phyloP scores from a whole-genome alignment of 805 yeast genomes.

The Wickerhamomyces hampshirensis region DNA sequence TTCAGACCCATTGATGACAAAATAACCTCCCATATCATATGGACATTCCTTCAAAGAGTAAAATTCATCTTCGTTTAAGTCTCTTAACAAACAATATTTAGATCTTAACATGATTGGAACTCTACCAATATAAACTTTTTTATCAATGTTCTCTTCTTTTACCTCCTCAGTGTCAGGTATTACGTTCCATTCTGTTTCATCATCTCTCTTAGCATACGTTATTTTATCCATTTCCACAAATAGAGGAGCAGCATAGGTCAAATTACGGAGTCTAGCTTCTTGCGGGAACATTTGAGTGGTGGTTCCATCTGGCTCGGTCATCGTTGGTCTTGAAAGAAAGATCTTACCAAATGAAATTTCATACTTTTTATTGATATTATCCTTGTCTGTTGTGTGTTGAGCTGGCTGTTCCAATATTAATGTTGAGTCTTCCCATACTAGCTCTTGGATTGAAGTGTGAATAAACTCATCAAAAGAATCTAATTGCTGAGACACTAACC shows the following conservation, averaged over 20 bases:
- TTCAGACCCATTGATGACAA: slow-evolving; percentile 96
- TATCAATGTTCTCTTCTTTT: slow-evolving; percentile 53
- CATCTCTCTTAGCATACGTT: slow-evolving; percentile 79
- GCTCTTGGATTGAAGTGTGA: slow-evolving; percentile 92
- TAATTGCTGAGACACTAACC: slow-evolving; percentile 94
- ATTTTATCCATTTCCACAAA: slow-evolving; percentile 94
- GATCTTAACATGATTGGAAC: slow-evolving; percentile 98
- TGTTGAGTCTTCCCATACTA: slow-evolving; percentile 93
- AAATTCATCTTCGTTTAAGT: slow-evolving; percentile 85
- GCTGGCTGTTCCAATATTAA: slow-evolving; percentile 96
- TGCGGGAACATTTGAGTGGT: slow-evolving; percentile 98
- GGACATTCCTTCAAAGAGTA: slow-evolving; percentile 98
- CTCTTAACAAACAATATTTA: slow-evolving; percentile 89
- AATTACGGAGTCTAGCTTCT: slow-evolving; percentile 93
- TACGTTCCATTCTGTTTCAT: slow-evolving; percentile 56
- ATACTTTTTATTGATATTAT: slow-evolving; percentile 85
- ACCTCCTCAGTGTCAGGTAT: slow-evolving; percentile 48
- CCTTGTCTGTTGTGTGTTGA: slow-evolving; percentile 89
- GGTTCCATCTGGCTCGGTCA: slow-evolving; percentile 99
- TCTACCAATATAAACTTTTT: slow-evolving; percentile 88
- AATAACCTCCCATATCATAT: slow-evolving; percentile 99
- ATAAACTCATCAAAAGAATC: slow-evolving; percentile 98
- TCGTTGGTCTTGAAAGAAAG: slow-evolving; percentile 92
- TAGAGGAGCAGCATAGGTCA: slow-evolving; percentile 93
- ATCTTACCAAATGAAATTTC: slow-evolving; percentile 98